Evolutionary conservation across 2,329 filamentous ascomycete species (phyloP).

Genomic region (Mollisiaceae sp.): DNA sequence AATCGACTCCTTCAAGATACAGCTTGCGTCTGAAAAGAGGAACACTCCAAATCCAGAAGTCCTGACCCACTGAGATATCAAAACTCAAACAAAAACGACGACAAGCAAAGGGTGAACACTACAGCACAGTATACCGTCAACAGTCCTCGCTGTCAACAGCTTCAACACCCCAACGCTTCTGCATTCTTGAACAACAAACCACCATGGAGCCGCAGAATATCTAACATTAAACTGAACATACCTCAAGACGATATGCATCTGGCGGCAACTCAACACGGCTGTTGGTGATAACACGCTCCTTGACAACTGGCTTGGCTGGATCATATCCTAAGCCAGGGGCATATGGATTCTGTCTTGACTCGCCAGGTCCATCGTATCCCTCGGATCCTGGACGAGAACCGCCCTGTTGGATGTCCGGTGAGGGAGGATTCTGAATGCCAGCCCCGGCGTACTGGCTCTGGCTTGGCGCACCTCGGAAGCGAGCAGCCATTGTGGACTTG

Average conservation of each 20-base stretch:
- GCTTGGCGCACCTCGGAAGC: not conserved
- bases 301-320: constrained; percentile 45
- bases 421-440: not conserved
- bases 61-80: not conserved
- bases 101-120: not conserved
- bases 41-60: no score
- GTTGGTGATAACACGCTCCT: constrained; percentile 43
- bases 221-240: constrained; percentile 37
- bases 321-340: constrained; percentile 48
- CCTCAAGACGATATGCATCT: constrained; percentile 56
- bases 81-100: not conserved
- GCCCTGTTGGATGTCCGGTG: constrained; percentile 8
- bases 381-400: constrained; percentile 18
- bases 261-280: constrained; percentile 61
- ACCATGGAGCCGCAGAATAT: not conserved
- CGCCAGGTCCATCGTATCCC: constrained; percentile 28
- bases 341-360: constrained; percentile 27
- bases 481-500: not conserved
- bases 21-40: no score
- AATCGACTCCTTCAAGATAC: not conserved
- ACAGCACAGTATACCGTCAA: not conserved
- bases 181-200: not conserved
- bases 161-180: not conserved
- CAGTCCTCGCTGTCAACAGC: not conserved
- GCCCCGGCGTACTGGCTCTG: not conserved